Conservation (phyloP, 129 eudicot genomes). For the Calendula officinalis region DNA sequence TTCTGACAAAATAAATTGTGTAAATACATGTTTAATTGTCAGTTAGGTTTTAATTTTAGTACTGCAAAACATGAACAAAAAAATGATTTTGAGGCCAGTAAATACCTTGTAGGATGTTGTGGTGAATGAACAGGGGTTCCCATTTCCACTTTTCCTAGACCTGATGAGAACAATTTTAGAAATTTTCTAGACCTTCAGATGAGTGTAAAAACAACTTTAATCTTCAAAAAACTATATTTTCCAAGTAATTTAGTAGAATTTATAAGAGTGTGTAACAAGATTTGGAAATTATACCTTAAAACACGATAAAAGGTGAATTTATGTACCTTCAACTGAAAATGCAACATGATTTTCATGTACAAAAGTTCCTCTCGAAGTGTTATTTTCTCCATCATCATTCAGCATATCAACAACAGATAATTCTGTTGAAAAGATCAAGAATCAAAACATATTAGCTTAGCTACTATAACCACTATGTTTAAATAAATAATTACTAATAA, state of each 20-base stretch:
- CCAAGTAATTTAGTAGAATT: background rate
- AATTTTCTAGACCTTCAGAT: background rate
- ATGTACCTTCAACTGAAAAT: conserved; percentile 82
- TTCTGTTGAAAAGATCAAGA: conserved; percentile 30
- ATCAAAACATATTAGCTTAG: conserved; percentile 4
- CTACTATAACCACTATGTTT: conserved; percentile 13
- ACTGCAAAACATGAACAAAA: conserved; percentile 7
- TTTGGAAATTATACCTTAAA: background rate
- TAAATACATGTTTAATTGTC: conserved; percentile 10
- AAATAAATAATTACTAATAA: background rate
- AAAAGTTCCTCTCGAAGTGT: conserved; percentile 37
- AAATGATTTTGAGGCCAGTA: conserved; percentile 8
- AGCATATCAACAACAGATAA: conserved; percentile 72
- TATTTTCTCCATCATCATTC: conserved; percentile 61
- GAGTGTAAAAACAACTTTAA: conserved; percentile 16
- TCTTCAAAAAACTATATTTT: conserved; percentile 6
- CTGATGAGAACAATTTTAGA: conserved; percentile 37
- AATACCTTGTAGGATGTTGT: conserved; percentile 59
- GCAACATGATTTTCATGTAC: conserved; percentile 78
- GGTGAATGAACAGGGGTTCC: conserved; percentile 92
- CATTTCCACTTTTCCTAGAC: conserved; percentile 75
- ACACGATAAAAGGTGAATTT: conserved; percentile 9
- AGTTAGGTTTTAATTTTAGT: background rate
- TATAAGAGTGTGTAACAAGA: conserved; percentile 4
- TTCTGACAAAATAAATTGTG: conserved; percentile 31